Evolutionary conservation across 2,329 filamentous ascomycete species (phyloP).

Genomic region (Chrysosporium queenslandicum): DNA sequence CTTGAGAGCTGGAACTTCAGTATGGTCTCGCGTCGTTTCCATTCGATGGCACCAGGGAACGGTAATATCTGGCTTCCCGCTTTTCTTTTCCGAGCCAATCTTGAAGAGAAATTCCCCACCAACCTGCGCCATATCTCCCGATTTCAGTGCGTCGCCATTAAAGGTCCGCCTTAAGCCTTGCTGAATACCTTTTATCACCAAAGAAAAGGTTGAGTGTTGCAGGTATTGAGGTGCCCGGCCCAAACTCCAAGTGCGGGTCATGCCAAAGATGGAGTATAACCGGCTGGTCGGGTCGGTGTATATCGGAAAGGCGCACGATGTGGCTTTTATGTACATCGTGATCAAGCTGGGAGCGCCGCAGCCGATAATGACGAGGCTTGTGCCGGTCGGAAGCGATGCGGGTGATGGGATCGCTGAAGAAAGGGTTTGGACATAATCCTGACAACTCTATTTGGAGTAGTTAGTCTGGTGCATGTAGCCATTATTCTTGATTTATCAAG

Average conservation of each 20-base stretch:
- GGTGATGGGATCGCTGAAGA: conserved; percentile 47
- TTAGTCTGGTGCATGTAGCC: background rate
- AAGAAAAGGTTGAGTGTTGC: conserved; percentile 40
- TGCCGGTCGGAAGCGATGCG: conserved; percentile 41
- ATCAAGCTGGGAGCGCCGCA: conserved; percentile 62
- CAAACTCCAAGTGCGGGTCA: conserved; percentile 54
- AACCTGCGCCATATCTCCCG: conserved; percentile 57
- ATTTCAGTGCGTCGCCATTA: conserved; percentile 50
- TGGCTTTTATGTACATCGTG: conserved; percentile 52
- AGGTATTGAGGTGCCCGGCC: conserved; percentile 59
- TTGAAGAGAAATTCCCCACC: conserved; percentile 75
- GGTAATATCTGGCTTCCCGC: conserved; percentile 35
- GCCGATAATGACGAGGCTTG: conserved; percentile 59
- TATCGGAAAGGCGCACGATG: conserved; percentile 60
- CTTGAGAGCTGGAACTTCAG: conserved; percentile 21
- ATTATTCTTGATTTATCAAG: background rate
- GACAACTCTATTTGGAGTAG: conserved; percentile 52
- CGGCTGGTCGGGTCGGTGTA: conserved; percentile 63
- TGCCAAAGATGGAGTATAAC: conserved; percentile 58
- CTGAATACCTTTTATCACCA: conserved; percentile 42
- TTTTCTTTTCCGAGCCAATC: conserved; percentile 16
- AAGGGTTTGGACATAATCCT: conserved; percentile 59
- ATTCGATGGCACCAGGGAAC: conserved; percentile 76
- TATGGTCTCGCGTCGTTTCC: conserved; percentile 67
- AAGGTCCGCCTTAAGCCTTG: conserved; percentile 53